Conservation (phyloP, 805 yeast species). For the Sugiyamaella americana region DNA sequence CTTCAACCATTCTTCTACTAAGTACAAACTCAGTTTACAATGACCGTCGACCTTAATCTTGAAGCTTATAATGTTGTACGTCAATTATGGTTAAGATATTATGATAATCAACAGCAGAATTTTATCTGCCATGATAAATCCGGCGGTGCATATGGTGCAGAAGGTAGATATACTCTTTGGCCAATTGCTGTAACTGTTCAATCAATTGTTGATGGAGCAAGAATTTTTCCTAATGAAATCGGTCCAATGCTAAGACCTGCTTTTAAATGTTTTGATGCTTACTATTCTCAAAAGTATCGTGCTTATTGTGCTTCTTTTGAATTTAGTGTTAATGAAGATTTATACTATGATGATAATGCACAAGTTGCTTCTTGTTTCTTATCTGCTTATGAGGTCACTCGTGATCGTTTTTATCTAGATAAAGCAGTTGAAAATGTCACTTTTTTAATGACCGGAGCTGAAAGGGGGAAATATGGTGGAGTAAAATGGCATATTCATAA, state of each 20-base stretch:
- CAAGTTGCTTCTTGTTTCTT: conserved; percentile 62
- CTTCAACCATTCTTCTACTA: too few species aligned
- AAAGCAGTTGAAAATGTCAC: conserved; percentile 52
- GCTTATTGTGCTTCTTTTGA: conserved; percentile 65
- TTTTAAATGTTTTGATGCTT: conserved; percentile 43
- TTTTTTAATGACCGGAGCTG: conserved; percentile 62
- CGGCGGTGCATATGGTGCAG: conserved; percentile 46
- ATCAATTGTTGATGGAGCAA: conserved; percentile 61
- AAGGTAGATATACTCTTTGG: conserved; percentile 59
- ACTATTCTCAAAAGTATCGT: conserved; percentile 44
- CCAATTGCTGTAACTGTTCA: conserved; percentile 61
- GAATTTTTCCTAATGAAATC: conserved; percentile 44
- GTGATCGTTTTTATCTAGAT: conserved; percentile 46
- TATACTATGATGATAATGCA: conserved; percentile 64
- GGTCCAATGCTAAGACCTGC: conserved; percentile 50
- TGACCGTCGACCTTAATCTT: conserved; percentile 22
- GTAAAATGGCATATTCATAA: conserved; percentile 61
- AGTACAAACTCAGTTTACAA: too few species aligned
- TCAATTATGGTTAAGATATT: conserved; percentile 23
- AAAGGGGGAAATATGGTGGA: conserved; percentile 51
- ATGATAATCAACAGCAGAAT: conserved; percentile 21
- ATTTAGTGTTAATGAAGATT: conserved; percentile 52
- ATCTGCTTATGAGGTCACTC: conserved; percentile 63
- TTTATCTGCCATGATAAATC: conserved; percentile 27
- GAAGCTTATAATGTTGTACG: conserved; percentile 26